Percentiles rank a stretch among this genome's conserved stretches.
Conservation (phyloP, 768 basidiomycete genomes). For the Psilocybe azurescens region DNA sequence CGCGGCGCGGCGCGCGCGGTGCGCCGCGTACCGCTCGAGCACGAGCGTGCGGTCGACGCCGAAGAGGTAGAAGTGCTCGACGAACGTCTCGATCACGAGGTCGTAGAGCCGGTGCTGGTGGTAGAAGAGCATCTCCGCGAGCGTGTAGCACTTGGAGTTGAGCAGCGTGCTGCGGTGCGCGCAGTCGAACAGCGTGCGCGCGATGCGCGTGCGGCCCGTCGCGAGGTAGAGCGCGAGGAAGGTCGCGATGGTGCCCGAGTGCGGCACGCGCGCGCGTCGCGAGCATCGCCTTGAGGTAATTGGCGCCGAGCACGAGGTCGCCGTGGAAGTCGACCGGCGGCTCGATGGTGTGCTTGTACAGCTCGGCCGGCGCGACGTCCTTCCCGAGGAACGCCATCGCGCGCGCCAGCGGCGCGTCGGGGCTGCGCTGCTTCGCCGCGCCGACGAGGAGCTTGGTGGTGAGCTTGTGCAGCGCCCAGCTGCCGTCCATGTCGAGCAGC, state of each 20-base stretch:
- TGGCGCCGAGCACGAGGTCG: slow-evolving; percentile 25
- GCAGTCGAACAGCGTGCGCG: slow-evolving; percentile 37
- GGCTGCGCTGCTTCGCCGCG: too few relatives aligned
- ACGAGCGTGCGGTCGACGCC: slow-evolving; percentile 55
- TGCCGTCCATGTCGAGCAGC: neutral
- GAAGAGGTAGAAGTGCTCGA: slow-evolving; percentile 52
- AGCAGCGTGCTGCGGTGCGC: slow-evolving; percentile 28
- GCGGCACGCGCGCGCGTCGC: slow-evolving; percentile 21
- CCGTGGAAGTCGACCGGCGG: slow-evolving; percentile 11
- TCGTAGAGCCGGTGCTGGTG: slow-evolving; percentile 27
- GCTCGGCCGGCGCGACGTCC: neutral
- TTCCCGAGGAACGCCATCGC: too few relatives aligned
- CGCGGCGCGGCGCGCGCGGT: neutral
- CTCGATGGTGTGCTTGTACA: slow-evolving; percentile 1
- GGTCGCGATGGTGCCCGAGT: slow-evolving; percentile 32
- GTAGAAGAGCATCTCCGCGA: slow-evolving; percentile 52
- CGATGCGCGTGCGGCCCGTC: slow-evolving; percentile 37
- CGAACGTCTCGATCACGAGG: slow-evolving; percentile 50
- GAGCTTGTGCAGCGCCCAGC: neutral
- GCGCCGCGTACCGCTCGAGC: slow-evolving; percentile 20
- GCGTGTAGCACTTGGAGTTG: slow-evolving; percentile 34
- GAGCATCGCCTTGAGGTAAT: slow-evolving; percentile 28
- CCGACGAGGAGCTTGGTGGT: neutral
- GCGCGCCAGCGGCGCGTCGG: too few relatives aligned
- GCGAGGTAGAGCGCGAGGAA: slow-evolving; percentile 42